phyloP scores from a whole-genome alignment of 202 grass and related monocot genomes.

The Cymbopogon flexuosus region DNA sequence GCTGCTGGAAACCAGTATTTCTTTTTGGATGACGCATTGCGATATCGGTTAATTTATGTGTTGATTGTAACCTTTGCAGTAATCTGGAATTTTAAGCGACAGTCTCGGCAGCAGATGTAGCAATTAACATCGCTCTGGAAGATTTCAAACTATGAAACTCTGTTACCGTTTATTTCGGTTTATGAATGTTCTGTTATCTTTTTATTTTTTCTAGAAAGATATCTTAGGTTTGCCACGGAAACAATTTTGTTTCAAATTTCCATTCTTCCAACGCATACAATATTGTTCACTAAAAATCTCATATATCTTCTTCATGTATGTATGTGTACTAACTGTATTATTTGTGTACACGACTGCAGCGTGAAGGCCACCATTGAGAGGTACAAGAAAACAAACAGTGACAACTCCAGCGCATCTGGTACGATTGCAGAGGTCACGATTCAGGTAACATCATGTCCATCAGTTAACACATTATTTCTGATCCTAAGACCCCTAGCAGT shows the following conservation, averaged over 20 bases:
- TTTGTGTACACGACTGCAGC: constrained; percentile 39
- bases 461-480: constrained; percentile 21
- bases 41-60: neutral
- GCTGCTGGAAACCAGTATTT: too few relatives aligned
- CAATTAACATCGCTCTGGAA: neutral
- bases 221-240: neutral
- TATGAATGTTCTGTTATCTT: neutral
- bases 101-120: neutral
- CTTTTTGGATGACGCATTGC: too few relatives aligned
- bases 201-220: neutral
- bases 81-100: neutral
- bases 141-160: neutral
- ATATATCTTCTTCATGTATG: neutral
- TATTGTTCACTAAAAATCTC: neutral
- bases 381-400: constrained; percentile 75
- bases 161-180: neutral
- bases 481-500: neutral
- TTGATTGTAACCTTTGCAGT: neutral
- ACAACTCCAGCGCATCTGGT: constrained; percentile 47
- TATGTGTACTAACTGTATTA: neutral
- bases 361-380: constrained; percentile 79
- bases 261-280: neutral
- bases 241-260: neutral
- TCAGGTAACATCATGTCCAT: constrained; percentile 57
- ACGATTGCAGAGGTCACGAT: constrained; percentile 58